A percentile compares a stretch with the other conserved stretches of the same genome.
Conservation (phyloP, 192 early-diverging fungal species). For the Entomortierella lignicola region DNA sequence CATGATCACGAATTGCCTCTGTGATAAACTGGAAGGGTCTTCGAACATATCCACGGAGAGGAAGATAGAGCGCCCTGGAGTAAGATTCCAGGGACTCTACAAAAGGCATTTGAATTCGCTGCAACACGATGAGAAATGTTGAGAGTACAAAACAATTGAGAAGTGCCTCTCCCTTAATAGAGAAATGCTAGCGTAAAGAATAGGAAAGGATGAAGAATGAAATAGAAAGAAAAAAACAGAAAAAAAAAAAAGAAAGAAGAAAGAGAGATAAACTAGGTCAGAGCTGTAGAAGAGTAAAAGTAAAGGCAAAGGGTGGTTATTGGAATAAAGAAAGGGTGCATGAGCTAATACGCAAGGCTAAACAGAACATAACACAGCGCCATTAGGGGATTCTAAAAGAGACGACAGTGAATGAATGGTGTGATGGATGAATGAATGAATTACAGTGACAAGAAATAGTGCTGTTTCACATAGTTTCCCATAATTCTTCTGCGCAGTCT, state of each 20-base stretch:
- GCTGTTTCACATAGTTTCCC: no score
- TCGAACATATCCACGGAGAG: slow-evolving; percentile 46
- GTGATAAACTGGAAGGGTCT: slow-evolving; percentile 45
- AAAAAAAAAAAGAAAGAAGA: background rate
- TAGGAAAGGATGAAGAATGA: background rate
- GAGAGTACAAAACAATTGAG: background rate
- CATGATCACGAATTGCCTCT: slow-evolving; percentile 46
- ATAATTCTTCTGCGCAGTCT: no score
- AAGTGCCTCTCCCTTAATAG: background rate
- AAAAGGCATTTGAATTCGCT: slow-evolving; percentile 55
- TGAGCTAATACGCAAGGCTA: background rate
- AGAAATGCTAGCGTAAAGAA: background rate
- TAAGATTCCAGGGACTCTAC: slow-evolving; percentile 56
- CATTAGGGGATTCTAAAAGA: no score
- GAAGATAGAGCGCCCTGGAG: slow-evolving; percentile 56
- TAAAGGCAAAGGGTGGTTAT: no score
- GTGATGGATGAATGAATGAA: background rate
- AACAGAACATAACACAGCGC: background rate
- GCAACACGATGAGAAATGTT: slow-evolving; percentile 34
- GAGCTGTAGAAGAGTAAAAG: background rate
- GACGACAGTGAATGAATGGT: background rate
- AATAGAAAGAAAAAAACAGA: background rate
- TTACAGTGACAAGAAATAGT: background rate
- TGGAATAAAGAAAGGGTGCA: background rate
- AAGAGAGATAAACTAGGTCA: background rate